phyloP scores from a whole-genome alignment of 2,329 filamentous ascomycete genomes.

The Pezizomycotina sp. region DNA sequence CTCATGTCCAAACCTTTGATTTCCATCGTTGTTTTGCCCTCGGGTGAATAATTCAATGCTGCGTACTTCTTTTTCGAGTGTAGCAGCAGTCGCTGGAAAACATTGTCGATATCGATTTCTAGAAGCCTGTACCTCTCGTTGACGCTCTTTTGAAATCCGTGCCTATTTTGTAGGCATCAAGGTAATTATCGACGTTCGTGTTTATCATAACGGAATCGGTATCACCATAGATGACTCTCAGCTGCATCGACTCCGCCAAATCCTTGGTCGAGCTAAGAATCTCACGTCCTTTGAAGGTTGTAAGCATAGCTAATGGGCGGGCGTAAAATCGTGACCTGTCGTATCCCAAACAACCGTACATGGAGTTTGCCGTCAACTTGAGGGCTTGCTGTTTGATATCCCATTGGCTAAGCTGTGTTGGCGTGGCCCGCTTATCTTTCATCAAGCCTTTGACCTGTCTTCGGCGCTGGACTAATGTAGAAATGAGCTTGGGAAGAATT shows the following conservation, averaged over 20 bases:
- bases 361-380: conserved; percentile 96
- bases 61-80: conserved; percentile 99
- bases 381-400: conserved; percentile 94
- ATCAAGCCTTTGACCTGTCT: conserved; percentile 89
- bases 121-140: conserved; percentile 84
- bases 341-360: conserved; percentile 98
- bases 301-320: conserved; percentile 82
- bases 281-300: conserved; percentile 92
- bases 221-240: conserved; percentile 96
- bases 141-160: conserved; percentile 85
- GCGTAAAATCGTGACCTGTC: conserved; percentile 96
- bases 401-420: conserved; percentile 82
- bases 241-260: conserved; percentile 72
- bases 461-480: conserved; percentile 74
- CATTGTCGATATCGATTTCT: conserved; percentile 96
- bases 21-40: conserved; percentile 90
- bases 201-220: conserved; percentile 99
- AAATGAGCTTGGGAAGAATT: conserved; percentile 77
- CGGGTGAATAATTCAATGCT: conserved; percentile 82
- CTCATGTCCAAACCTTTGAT: conserved; percentile 98
- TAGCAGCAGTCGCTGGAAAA: conserved; percentile 80
- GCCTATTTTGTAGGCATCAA: conserved; percentile 78
- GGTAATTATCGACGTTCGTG: conserved; percentile 85
- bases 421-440: conserved; percentile 77
- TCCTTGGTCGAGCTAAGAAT: conserved; percentile 94